Base-by-base conservation (phyloP, 371 early-diverging fungal species). In the Dinochytrium kinnereticum region DNA sequence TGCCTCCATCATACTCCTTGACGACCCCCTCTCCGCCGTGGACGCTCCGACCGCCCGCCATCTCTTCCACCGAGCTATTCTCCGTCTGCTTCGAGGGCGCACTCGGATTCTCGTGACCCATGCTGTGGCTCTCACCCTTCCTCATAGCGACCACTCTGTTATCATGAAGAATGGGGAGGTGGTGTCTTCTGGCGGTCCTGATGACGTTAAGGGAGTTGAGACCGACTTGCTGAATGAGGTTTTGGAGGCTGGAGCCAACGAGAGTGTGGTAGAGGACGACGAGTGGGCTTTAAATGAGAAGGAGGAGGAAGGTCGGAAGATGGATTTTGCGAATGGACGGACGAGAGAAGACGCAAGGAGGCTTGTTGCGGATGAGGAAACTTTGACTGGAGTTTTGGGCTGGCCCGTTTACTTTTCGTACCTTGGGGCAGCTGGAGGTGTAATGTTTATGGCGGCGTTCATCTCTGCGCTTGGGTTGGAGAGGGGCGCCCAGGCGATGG, bases 41-140 rank as follows among this genome's bases (percentile, higher is more conserved):
- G 93, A 93, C 64, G 88, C 91, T 0, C 95, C 96, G 59, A 96
- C 97, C 1, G 96, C 93, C 3, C 90, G 90, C 68, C 93, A 94
- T 75, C 86, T 98, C 26, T 40, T 85, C 57, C 19, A 28, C n/a
- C 39, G 84, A 28, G 76, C 79, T 26, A 74, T 85, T 40, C 84
- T 86, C 37, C 88, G 90, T n/a, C 82, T 92, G 55, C 85, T 96
- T 87, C 78, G 74, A n/a, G 87, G 89, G 17, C 88, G 94, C 2
- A 96, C 96, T 0, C 85, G 90, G 10, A 85, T 97, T 28, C 80
- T 97, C 31, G 95, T 94, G 0, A 94, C 95, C 0, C 94, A 96
- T 75, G 92, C 95, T 53, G 90, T 95, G 15, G 76, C 87, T 2
- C 79, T 82, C n/a, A 75, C 69, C 3, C 55, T 78, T n/a, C 83